phyloP scores from a whole-genome alignment of 169 alveolate species.

The Eimeria praecox region DNA sequence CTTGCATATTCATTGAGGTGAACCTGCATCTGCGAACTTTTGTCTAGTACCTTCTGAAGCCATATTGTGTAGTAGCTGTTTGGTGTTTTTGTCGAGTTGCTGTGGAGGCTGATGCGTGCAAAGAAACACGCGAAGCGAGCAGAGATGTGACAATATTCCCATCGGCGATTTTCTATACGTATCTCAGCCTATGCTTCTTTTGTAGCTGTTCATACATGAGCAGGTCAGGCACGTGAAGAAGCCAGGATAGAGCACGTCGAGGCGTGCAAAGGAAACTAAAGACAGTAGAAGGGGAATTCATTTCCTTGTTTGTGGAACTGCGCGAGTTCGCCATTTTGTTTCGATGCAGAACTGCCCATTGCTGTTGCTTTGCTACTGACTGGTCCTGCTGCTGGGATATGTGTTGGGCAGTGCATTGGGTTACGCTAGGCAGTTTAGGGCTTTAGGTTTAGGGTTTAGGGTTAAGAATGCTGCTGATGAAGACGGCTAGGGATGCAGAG shows the following conservation, averaged over 20 bases:
- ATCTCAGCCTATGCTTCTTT: not conserved
- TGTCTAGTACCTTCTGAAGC: not conserved
- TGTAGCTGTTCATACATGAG: not conserved
- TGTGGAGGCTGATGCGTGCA: not conserved
- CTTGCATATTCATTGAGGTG: not conserved
- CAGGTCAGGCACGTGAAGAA: not conserved
- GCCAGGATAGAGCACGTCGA: not conserved
- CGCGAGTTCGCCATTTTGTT: too few species aligned
- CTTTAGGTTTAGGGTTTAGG: not conserved
- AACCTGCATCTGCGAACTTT: not conserved
- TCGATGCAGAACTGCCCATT: not conserved
- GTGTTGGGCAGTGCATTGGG: not conserved
- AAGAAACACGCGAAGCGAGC: not conserved
- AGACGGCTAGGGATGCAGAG: not conserved
- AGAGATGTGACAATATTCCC: not conserved
- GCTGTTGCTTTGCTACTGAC: too few species aligned
- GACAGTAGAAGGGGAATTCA: not conserved
- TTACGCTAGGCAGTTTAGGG: not conserved
- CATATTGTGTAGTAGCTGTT: not conserved
- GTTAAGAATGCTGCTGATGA: not conserved
- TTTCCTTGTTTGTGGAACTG: not conserved
- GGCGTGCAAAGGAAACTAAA: not conserved
- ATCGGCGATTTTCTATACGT: not conserved
- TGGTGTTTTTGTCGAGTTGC: not conserved
- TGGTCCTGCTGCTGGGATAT: not conserved